A percentile compares a stretch with the other conserved stretches of the same genome.
phyloP scores from a whole-genome alignment of 345 rosid genomes.

The Pseudoturritis turrita region DNA sequence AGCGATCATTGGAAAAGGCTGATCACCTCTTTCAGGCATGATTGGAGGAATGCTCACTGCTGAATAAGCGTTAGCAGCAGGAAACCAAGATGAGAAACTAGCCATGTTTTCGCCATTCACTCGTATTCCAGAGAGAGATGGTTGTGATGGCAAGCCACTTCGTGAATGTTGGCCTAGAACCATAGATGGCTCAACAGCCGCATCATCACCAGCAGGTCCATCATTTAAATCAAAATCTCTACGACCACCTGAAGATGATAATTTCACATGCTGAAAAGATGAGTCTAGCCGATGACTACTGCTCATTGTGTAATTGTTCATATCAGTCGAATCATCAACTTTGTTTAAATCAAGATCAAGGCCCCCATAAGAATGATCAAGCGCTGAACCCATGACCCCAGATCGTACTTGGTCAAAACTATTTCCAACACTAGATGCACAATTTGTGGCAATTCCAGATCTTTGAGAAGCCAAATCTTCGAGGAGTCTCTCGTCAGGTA shows the following conservation, averaged over 20 bases:
- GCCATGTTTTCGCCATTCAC: conserved; percentile 47
- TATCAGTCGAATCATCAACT: conserved; percentile 58
- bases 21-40: conserved; percentile 69
- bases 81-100: conserved; percentile 59
- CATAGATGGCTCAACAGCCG: conserved; percentile 42
- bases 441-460: conserved; percentile 34
- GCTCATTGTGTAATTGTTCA: conserved; percentile 31
- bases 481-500: conserved; percentile 71
- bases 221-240: conserved; percentile 88
- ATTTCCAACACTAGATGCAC: conserved; percentile 26
- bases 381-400: conserved; percentile 31
- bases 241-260: conserved; percentile 32
- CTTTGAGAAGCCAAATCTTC: conserved; percentile 59
- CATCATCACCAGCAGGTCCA: conserved; percentile 68
- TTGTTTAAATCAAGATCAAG: conserved; percentile 85
- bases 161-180: conserved; percentile 37
- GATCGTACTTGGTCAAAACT: conserved; percentile 28
- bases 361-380: conserved; percentile 49
- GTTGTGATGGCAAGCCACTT: conserved; percentile 43
- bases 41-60: conserved; percentile 53
- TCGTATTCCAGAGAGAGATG: conserved; percentile 44
- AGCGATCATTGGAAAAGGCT: conserved; percentile 51
- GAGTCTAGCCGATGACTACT: conserved; percentile 39
- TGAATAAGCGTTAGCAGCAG: conserved; percentile 49
- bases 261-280: conserved; percentile 30